Evolutionary conservation across 2,329 filamentous ascomycete species (phyloP), one percentile per base, ranked within the genome.

Genomic region (Chaetoscypha palmicola): DNA sequence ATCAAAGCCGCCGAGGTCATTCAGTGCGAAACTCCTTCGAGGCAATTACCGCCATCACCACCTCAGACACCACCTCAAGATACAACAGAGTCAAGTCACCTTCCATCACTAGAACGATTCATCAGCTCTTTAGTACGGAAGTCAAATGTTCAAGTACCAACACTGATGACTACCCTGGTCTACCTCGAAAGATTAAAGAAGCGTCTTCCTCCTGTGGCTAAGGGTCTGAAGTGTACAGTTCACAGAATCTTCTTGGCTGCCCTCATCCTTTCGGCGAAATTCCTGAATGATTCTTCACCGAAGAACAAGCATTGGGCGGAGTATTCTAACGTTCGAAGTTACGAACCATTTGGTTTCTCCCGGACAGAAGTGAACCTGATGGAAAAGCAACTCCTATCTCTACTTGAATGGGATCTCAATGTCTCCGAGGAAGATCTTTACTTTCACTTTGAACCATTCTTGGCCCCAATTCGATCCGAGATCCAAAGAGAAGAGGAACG

Each of bases 221-320:
- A 95, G 70, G 92, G 92, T 53, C 87, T 97, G 69, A 83, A 86
- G 58, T 97, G 92, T 74, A 97, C 92, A 19, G 88, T 91, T 36
- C 92, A 98, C 72, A 85, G 92, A 59, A 97, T 98, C 74, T 97
- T 98, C 70, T 77, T 98, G 38, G 91, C 87, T 32, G 73, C 86
- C 12, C 80, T 91, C 54, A 92, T 92, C 61, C 73, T 83, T 35
- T 81, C 92, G 1, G 91, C 92, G 58, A 98, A 98, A 81, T 96
- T 96, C 66, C 77, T 97, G 57, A 97, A 98, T 66, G 92, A 97
- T 73, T 95, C 89, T 49, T 96, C 89, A 10, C 92, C 92, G 51
- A 97, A 97, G 81, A 98, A 98, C 79, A 97, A 97, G 81, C 92
- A 98, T 75, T 98, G 92, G 92, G 90, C 92, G 53, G 83, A 81